Percentiles rank a stretch among this genome's conserved stretches.
These are phyloP conservation scores for Curvularia verruculosa DNA, from an alignment of 2,329 filamentous ascomycete species.

Conservation along the genomic window DNA sequence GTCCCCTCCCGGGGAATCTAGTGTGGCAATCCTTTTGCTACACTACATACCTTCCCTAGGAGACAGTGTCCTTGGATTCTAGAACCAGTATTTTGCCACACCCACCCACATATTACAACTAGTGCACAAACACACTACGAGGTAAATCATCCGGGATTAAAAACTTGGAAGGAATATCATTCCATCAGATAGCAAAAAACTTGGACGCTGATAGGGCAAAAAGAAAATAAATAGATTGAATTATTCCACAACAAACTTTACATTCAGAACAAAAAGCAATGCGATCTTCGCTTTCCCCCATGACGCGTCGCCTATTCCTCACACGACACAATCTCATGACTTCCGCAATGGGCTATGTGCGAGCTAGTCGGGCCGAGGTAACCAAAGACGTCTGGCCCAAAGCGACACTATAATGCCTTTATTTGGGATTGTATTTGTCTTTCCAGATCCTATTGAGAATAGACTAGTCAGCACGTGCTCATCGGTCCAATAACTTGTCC, in stretches of 20 bases:
- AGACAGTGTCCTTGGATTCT: neutral
- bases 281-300: constrained; percentile 2
- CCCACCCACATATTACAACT: neutral
- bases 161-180: neutral
- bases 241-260: neutral
- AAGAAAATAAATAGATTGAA: neutral
- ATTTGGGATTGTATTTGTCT: constrained; percentile 79
- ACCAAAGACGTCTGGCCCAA: neutral
- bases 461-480: constrained; percentile 35
- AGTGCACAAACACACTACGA: neutral
- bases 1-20: neutral
- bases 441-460: constrained; percentile 86
- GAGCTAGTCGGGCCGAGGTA: constrained; percentile 7
- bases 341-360: constrained; percentile 1
- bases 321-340: constrained; percentile 11
- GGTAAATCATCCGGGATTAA: neutral
- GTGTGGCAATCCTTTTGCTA: neutral
- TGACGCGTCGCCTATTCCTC: neutral
- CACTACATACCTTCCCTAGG: neutral
- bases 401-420: constrained; percentile 16
- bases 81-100: neutral
- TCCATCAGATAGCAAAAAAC: neutral
- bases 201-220: constrained; percentile 1
- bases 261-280: neutral
- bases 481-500: constrained; percentile 2